Percentiles rank a stretch among this genome's conserved stretches.
Evolutionary conservation across 2,329 filamentous ascomycete species (phyloP).

Genomic region (Diplodia corticola): DNA sequence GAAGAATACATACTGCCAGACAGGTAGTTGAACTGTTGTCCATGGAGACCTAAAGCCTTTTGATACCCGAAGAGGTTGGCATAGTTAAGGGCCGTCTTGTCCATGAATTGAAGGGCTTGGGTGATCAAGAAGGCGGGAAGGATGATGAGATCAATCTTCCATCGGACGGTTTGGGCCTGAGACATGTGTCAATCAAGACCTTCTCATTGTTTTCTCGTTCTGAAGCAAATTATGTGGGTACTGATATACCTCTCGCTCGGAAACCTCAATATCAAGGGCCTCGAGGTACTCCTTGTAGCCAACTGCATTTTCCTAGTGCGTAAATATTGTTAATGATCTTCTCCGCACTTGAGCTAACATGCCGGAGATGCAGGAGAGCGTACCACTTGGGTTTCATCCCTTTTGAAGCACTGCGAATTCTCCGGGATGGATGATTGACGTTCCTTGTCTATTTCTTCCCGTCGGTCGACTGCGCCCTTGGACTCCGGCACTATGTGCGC

Average conservation of each 20-base stretch:
- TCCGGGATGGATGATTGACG: no score
- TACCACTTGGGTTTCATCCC: neutral
- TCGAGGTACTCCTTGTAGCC: slow-evolving; percentile 28
- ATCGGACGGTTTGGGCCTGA: slow-evolving; percentile 26
- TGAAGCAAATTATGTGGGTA: no score
- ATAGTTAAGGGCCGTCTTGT: slow-evolving; percentile 32
- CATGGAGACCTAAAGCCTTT: slow-evolving; percentile 36
- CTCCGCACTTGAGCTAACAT: neutral
- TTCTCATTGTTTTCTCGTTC: neutral
- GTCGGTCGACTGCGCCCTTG: no score
- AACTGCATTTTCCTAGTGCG: slow-evolving; percentile 25
- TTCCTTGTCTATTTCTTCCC: no score
- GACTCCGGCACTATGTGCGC: no score
- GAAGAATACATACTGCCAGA: slow-evolving; percentile 29
- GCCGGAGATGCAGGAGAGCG: neutral
- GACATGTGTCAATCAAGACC: neutral
- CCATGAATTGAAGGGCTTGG: slow-evolving; percentile 31
- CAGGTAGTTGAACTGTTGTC: slow-evolving; percentile 40
- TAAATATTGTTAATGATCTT: neutral
- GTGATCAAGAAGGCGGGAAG: slow-evolving; percentile 31
- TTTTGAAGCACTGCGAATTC: neutral
- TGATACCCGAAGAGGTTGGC: slow-evolving; percentile 40
- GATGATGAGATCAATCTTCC: slow-evolving; percentile 31
- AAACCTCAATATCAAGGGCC: slow-evolving; percentile 24
- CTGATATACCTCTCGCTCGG: slow-evolving; percentile 24